Evolutionary conservation across 73 alveolate genomes (phyloP).

Genomic region (Tetrahymena thermophila): DNA sequence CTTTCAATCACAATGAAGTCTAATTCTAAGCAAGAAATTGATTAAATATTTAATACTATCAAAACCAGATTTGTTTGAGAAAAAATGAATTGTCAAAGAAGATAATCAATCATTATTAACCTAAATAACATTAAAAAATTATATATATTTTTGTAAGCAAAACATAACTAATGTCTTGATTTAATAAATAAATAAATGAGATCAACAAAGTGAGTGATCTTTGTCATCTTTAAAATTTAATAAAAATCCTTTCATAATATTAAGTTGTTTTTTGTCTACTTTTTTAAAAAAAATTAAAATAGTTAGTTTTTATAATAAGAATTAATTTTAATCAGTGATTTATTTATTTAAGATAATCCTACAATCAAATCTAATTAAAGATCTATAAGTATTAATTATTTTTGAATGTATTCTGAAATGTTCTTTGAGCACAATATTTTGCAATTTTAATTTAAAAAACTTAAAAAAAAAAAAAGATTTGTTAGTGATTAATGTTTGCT

Average conservation of each 20-base stretch:
- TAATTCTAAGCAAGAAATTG: not conserved
- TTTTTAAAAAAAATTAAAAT: no score
- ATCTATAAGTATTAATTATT: not conserved
- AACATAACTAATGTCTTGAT: no score
- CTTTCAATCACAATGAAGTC: constrained; percentile 14
- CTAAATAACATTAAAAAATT: not conserved
- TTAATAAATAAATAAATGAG: no score
- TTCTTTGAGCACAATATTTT: not conserved
- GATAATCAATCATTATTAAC: not conserved
- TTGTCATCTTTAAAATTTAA: no score
- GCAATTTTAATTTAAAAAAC: not conserved
- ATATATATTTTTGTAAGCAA: not conserved
- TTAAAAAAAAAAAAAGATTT: not conserved
- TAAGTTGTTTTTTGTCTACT: no score
- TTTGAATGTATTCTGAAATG: not conserved
- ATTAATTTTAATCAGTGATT: no score
- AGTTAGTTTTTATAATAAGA: no score
- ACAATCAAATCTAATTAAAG: no score
- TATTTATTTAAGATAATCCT: no score
- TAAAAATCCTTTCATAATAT: no score
- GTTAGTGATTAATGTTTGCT: not conserved
- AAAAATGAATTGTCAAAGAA: not conserved
- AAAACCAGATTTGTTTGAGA: not conserved
- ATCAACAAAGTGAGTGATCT: no score
- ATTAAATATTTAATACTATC: not conserved